These are phyloP conservation scores for Prosopis cineraria DNA, from an alignment of 306 rosid species.

Conservation along the genomic window DNA sequence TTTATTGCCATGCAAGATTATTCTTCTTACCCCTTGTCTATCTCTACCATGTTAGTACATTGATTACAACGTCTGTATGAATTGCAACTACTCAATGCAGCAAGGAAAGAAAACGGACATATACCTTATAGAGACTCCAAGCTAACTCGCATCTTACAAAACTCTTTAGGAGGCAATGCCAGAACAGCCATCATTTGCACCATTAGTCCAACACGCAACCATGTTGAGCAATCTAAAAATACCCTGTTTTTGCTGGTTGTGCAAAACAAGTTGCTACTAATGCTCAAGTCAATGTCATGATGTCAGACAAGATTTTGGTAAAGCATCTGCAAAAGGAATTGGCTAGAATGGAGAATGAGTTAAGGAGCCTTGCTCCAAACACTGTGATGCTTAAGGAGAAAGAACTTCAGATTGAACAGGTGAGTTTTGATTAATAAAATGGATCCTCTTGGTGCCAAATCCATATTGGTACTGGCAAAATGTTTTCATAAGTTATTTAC, in stretches of 20 bases:
- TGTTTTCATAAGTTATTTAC: slow-evolving; percentile 11
- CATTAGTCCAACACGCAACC: slow-evolving; percentile 79
- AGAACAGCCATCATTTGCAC: slow-evolving; percentile 95
- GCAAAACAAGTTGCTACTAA: slow-evolving; percentile 86
- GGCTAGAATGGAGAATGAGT: slow-evolving; percentile 69
- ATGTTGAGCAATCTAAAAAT: slow-evolving; percentile 86
- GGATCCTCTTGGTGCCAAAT: background rate
- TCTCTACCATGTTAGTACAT: slow-evolving; percentile 19
- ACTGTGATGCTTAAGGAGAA: slow-evolving; percentile 65
- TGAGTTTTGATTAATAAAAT: slow-evolving; percentile 34
- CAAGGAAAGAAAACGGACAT: slow-evolving; percentile 75
- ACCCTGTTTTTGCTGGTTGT: slow-evolving; percentile 82
- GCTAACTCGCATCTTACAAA: slow-evolving; percentile 87
- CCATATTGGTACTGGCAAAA: slow-evolving; percentile 6
- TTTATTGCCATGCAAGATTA: slow-evolving; percentile 1
- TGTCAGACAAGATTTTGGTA: slow-evolving; percentile 83
- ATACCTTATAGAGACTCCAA: slow-evolving; percentile 91
- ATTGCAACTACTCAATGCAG: slow-evolving; percentile 52
- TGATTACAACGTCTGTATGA: background rate
- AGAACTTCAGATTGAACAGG: slow-evolving; percentile 79
- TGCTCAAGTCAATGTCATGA: slow-evolving; percentile 72
- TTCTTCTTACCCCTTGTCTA: slow-evolving; percentile 6
- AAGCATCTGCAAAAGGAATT: slow-evolving; percentile 76
- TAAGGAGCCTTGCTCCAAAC: slow-evolving; percentile 56
- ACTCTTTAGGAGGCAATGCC: slow-evolving; percentile 90